Base-by-base conservation (phyloP, 352 stramenopile species). In the Phytophthora pseudosyringae region DNA sequence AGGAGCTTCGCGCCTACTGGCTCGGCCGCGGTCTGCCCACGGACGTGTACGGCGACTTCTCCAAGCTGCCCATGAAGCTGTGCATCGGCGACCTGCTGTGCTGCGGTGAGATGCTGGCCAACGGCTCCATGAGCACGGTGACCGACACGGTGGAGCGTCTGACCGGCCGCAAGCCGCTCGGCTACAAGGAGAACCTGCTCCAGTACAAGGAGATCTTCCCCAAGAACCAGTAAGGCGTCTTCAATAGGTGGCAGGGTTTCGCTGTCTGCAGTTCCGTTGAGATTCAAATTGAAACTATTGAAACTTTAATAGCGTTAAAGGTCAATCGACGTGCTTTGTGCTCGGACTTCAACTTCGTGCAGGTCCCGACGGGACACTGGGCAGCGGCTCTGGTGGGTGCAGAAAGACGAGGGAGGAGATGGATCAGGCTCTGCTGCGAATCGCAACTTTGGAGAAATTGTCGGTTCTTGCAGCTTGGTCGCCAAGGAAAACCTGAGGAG, bases 21-120 rank as follows among this genome's bases (percentile, higher is more conserved):
- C 36, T 69, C 1, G 60, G 43, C 18, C 51, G 52, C 13, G 52
- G 52, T 21, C 52, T 69, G 36, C 47, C 55, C 10, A 59, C 43
- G 3, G 51, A 66, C 44, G 50, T 71, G 44, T 58, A 63, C 25
- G 48, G 56, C n/a, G 50, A 63, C 28, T 59, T 71, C 26, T 67
- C 57, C 0, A 44, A 64, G 36, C 21, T 67, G 10, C 50, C 50
- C 4, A 71, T 72, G 57, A 72, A 72, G 45, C 38, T 67, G 31
- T 72, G 57, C 45, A 61, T 72, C 11, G 50, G 44, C n/a, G 64
- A 64, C 25, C 31, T 72, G 38, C 16, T 71, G 15, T 71, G 63
- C 56, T 71, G 55, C n/a, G 49, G 56, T 28, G 51, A 64, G 25
- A 68, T 13, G 2, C 45, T 72, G 6, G 58, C 64, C 5, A 68